Evolutionary conservation across 129 eudicot species (phyloP), one percentile per base, ranked within the genome.

Genomic region (Mikania micrantha): DNA sequence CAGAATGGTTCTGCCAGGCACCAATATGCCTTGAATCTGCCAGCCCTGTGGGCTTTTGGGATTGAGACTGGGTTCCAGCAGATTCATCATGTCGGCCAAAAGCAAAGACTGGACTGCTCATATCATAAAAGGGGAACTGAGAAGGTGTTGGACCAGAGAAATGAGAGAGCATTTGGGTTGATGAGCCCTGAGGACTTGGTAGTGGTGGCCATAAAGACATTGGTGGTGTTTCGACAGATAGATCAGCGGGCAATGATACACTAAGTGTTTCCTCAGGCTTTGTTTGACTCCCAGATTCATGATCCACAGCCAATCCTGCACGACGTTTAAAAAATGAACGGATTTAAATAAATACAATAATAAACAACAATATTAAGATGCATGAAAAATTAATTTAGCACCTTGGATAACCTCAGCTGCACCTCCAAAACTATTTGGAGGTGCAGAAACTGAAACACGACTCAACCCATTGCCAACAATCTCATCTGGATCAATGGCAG

Each of bases 241-340:
- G 93, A 81, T 93, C 99, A 5, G 99, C 99, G 16, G 99, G 99
- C 66, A 93, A 92, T 47, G 99, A 89, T 29, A 93, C 99, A 74
- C 78, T 87, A 25, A 93, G 74, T 53, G 82, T 71, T 56, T 93
- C 99, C 38, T 93, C 99, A 29, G 79, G 78, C 71, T 80, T 88
- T 9, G 96, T 74, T 67, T 80, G 95, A 78, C 74, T 84, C 64
- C 78, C 82, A 4, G 85, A 54, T 62, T 76, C 86, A 72, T 82
- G 91, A 76, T 89, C 94, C 35, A 67, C 79, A 12, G 74, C 59
- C 72, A 69, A 66, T 60, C 84, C 96, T 84, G 77, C 52, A 78
- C 57, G 60, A 79, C 59, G 36, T n/a, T 64, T 12, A 34, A 65
- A 24, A n/a, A 57, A 21, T 15, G 0, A 16, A 42, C 44, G 16